These are phyloP conservation scores for Fraxinus albicans DNA, from an alignment of 305 asterid genomes.

Conservation along the genomic window DNA sequence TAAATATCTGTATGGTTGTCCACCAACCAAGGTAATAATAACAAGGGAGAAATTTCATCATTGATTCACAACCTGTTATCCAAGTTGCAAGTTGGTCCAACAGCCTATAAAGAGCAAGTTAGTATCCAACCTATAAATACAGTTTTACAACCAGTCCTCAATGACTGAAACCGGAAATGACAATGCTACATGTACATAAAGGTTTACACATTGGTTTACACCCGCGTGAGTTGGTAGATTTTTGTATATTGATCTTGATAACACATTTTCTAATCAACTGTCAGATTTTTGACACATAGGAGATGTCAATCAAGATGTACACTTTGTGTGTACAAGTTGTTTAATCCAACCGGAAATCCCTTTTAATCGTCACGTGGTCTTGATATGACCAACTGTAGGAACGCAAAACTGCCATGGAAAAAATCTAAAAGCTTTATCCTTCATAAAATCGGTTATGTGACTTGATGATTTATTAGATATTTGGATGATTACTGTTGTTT, in stretches of 20 bases:
- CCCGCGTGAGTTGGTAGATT: background rate
- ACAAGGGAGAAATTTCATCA: background rate
- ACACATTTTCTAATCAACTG: background rate
- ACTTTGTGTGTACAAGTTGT: background rate
- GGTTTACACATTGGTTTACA: background rate
- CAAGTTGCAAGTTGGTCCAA: background rate
- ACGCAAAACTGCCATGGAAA: background rate
- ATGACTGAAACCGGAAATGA: background rate
- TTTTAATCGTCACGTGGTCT: background rate
- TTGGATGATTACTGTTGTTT: background rate
- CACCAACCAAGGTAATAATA: conserved; percentile 89
- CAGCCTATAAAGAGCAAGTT: background rate
- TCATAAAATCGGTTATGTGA: background rate
- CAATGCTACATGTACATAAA: background rate
- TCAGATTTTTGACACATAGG: background rate
- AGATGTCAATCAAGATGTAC: background rate
- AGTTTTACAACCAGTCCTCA: background rate
- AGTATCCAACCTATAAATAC: background rate
- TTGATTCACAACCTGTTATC: background rate
- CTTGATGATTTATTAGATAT: background rate
- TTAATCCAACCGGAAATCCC: background rate
- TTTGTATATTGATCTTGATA: background rate
- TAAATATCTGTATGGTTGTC: conserved; percentile 92
- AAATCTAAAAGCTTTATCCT: background rate
- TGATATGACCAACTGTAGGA: background rate